These are phyloP conservation scores for Barbarea vulgaris DNA, from an alignment of 345 rosid genomes.

Conservation along the genomic window DNA sequence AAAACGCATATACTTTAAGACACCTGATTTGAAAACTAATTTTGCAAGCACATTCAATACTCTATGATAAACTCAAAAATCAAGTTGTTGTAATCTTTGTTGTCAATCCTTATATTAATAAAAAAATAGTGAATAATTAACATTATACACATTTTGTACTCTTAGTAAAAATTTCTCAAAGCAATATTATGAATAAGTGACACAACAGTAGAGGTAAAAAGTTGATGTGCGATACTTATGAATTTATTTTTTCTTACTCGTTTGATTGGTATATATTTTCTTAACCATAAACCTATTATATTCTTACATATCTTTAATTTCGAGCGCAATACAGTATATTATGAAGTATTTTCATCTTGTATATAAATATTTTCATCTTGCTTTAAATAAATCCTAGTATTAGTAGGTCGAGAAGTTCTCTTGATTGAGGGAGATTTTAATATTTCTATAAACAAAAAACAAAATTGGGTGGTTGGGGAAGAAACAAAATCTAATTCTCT, in stretches of 20 bases:
- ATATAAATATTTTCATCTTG: no score
- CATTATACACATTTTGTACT: neutral
- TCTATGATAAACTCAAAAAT: neutral
- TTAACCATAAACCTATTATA: neutral
- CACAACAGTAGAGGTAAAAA: neutral
- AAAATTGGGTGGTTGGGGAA: conserved; percentile 31
- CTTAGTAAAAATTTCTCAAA: neutral
- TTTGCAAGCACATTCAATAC: neutral
- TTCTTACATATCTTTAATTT: neutral
- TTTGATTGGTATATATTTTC: neutral
- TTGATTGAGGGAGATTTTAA: neutral
- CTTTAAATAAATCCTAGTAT: neutral
- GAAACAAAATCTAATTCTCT: conserved; percentile 41
- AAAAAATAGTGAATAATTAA: neutral
- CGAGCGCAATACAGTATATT: neutral
- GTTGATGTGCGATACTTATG: neutral
- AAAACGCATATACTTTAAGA: neutral
- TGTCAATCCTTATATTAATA: neutral
- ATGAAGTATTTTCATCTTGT: neutral
- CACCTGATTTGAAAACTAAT: neutral
- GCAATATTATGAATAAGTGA: neutral
- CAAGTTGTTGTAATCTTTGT: neutral
- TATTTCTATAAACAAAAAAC: neutral
- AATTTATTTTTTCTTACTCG: neutral
- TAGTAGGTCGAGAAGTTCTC: conserved; percentile 13